phyloP scores from a whole-genome alignment of 768 basidiomycete species.

The Termitomyces sp. region DNA sequence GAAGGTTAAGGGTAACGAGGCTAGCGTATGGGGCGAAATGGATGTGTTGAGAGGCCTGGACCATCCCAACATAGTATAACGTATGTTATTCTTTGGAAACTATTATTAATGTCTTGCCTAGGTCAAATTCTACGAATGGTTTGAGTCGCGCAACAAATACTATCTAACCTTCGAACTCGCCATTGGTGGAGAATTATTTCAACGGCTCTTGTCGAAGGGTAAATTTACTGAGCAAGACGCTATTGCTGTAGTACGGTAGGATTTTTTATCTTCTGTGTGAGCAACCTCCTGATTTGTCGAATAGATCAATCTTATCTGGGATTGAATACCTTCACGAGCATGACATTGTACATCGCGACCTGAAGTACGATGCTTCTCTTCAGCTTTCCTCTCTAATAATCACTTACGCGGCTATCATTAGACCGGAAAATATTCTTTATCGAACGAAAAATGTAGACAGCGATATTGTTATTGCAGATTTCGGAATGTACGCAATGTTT shows the following conservation, averaged over 20 bases:
- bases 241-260: slow-evolving; percentile 68
- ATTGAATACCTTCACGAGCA: slow-evolving; percentile 89
- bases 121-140: slow-evolving; percentile 97
- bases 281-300: neutral
- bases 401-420: slow-evolving; percentile 23
- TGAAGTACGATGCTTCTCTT: slow-evolving; percentile 57
- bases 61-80: slow-evolving; percentile 82
- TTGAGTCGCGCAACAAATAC: slow-evolving; percentile 91
- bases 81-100: slow-evolving; percentile 20
- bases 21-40: slow-evolving; percentile 90
- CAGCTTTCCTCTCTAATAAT: neutral
- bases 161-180: slow-evolving; percentile 96
- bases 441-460: slow-evolving; percentile 71
- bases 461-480: slow-evolving; percentile 94
- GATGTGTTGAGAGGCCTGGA: slow-evolving; percentile 85
- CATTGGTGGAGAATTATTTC: slow-evolving; percentile 91
- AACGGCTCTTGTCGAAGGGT: slow-evolving; percentile 78
- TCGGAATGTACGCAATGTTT: slow-evolving; percentile 78
- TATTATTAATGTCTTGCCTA: slow-evolving; percentile 23
- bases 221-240: slow-evolving; percentile 96
- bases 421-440: slow-evolving; percentile 96
- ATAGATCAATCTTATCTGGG: slow-evolving; percentile 77
- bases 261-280: slow-evolving; percentile 12
- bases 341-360: slow-evolving; percentile 93
- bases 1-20: slow-evolving; percentile 90